Evolutionary conservation across 108 stramenopile species (phyloP), one percentile per base, ranked within the genome.

Genomic region (Cyclotella choctawhatcheeana): DNA sequence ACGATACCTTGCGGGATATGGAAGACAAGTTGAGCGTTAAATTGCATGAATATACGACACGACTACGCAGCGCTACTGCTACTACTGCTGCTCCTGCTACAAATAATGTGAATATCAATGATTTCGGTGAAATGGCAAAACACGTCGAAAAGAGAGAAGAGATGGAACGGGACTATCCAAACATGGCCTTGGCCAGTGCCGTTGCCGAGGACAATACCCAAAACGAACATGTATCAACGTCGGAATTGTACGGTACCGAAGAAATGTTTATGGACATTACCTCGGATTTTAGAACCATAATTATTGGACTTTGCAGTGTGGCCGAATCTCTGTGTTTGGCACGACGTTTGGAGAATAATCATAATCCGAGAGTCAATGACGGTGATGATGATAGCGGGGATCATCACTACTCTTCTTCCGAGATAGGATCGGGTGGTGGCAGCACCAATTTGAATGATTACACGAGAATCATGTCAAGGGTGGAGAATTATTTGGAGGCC

Each of bases 401-500:
- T 14, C 52, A 51, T 14, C n/a, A n/a, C n/a, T n/a, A n/a, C n/a
- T n/a, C n/a, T n/a, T n/a, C n/a, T n/a, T n/a, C n/a, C n/a, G n/a
- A n/a, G n/a, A n/a, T n/a, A n/a, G n/a, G n/a, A n/a, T n/a, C n/a
- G n/a, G n/a, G n/a, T n/a, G n/a, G 64, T n/a, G 12, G 44, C 2
- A 5, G 47, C 17, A 22, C 26, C 5, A 34, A n/a, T 20, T 2
- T 54, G 3, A 31, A 71, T 20, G 48, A 73, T 10, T 80, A 80
- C 30, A 33, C 62, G 16, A 51, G 55, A 24, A 48, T 58, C 0
- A 40, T 64, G 6, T 20, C 40, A 24, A 58, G 50, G 31, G 79
- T 71, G 14, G 60, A 72, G 71, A 31, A 60, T 53, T 50, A 73
- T 59, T 58, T 80, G 25, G 71, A 80, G 26, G 58, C 71, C 16